phyloP scores from a whole-genome alignment of 768 basidiomycete genomes.

The Tremella mesenterica region DNA sequence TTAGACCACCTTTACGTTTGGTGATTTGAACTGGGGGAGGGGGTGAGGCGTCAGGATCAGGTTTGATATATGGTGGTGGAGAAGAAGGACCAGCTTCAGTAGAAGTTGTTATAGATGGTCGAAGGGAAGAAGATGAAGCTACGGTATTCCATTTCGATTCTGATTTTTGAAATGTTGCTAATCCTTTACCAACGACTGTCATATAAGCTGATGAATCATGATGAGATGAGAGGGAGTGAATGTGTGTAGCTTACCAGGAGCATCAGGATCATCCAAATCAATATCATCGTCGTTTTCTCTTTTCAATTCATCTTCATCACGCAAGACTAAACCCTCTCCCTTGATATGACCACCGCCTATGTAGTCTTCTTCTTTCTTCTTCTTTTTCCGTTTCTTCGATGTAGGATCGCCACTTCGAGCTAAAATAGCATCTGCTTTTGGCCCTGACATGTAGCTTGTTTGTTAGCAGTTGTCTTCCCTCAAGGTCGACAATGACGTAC shows the following conservation, averaged over 20 bases:
- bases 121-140: conserved; percentile 19
- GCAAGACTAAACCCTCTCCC: conserved; percentile 30
- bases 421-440: conserved; percentile 91
- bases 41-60: conserved; percentile 12
- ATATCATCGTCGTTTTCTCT: conserved; percentile 29
- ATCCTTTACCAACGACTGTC: conserved; percentile 33
- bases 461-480: not conserved
- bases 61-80: conserved; percentile 46
- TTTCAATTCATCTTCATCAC: conserved; percentile 44
- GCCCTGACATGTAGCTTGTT: conserved; percentile 76
- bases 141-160: conserved; percentile 35
- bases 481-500: conserved; percentile 14
- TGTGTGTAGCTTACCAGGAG: conserved; percentile 34
- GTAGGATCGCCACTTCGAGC: conserved; percentile 51
- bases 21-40: conserved; percentile 19
- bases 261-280: conserved; percentile 38
- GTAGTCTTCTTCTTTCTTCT: conserved; percentile 51
- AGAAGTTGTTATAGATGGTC: conserved; percentile 2
- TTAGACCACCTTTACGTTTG: conserved; percentile 58
- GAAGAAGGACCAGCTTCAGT: conserved; percentile 11
- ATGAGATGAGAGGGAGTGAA: conserved; percentile 14
- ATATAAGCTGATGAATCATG: conserved; percentile 1
- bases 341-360: conserved; percentile 11
- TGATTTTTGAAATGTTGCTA: conserved; percentile 36
- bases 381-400: conserved; percentile 59